Conservation (phyloP, 495 filamentous ascomycete genomes). For the Penicillium cataractarum region DNA sequence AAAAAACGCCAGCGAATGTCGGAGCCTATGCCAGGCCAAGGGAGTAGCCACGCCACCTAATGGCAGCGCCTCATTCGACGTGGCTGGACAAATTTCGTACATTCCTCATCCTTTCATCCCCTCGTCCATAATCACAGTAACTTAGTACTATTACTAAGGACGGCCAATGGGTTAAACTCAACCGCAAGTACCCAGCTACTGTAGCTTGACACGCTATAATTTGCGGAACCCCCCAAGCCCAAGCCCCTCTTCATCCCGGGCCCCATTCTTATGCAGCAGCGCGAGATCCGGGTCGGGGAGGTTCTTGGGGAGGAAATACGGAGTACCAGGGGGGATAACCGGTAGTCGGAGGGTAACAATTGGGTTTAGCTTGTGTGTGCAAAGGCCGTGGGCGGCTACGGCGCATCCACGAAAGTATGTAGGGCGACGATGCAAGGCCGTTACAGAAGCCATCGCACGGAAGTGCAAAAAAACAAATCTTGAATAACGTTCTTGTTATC, state of each 20-base stretch:
- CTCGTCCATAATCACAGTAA: not conserved
- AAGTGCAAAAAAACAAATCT: not conserved
- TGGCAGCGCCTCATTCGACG: conserved; percentile 14
- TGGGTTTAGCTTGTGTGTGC: not conserved
- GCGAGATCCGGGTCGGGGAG: conserved; percentile 7
- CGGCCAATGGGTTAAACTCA: not conserved
- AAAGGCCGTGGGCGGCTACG: conserved; percentile 25
- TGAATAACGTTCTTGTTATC: not conserved
- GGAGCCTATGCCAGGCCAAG: conserved; percentile 13
- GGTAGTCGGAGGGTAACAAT: not conserved
- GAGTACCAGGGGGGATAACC: not conserved
- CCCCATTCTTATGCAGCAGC: not conserved
- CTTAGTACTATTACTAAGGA: not conserved
- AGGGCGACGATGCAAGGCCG: conserved; percentile 31
- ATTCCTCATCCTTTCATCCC: conserved; percentile 2
- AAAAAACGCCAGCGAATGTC: not conserved
- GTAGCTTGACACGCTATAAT: conserved; percentile 1
- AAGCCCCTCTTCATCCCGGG: not conserved
- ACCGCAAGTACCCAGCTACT: not conserved
- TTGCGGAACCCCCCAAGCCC: not conserved
- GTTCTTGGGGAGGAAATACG: not conserved
- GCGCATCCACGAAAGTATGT: conserved; percentile 33
- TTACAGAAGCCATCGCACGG: conserved; percentile 14
- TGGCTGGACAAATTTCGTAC: not conserved
- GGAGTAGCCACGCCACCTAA: conserved; percentile 19